These are phyloP conservation scores for Apiospora phragmitis DNA, from an alignment of 2,329 filamentous ascomycete genomes.

Conservation along the genomic window DNA sequence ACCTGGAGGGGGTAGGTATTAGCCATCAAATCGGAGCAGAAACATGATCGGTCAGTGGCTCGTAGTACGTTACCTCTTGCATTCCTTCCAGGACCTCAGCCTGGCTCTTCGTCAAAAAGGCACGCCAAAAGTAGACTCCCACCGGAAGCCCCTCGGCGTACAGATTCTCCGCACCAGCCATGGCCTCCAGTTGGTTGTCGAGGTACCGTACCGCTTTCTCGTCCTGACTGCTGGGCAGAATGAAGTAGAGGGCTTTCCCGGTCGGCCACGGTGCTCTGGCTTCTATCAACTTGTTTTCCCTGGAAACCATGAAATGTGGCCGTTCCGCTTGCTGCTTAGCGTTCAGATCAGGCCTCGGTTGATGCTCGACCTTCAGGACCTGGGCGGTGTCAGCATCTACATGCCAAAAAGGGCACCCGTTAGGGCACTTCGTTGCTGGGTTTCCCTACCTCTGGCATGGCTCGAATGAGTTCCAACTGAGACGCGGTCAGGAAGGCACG, in stretches of 20 bases:
- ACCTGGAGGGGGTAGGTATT: too few species aligned
- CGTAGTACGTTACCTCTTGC: neutral
- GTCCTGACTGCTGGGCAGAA: neutral
- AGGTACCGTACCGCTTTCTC: neutral
- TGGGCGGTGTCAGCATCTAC: neutral
- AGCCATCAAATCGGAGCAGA: too few species aligned
- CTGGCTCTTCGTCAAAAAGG: neutral
- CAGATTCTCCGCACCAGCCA: neutral
- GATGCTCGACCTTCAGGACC: neutral
- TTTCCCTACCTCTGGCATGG: neutral
- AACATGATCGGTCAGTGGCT: too few species aligned
- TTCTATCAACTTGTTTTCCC: neutral
- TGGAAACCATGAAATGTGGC: neutral
- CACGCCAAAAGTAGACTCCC: neutral
- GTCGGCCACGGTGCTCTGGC: neutral
- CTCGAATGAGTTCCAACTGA: neutral
- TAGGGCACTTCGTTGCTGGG: neutral
- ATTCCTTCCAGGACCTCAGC: neutral
- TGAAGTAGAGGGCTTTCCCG: neutral
- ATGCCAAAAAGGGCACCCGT: neutral
- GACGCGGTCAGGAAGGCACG: neutral
- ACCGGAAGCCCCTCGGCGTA: neutral
- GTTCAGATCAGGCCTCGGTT: neutral
- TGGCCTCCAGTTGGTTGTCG: neutral
- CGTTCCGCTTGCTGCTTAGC: rapidly evolving